phyloP scores from a whole-genome alignment of 1,284 basidiomycete genomes.

The Thelephora terrestris region DNA sequence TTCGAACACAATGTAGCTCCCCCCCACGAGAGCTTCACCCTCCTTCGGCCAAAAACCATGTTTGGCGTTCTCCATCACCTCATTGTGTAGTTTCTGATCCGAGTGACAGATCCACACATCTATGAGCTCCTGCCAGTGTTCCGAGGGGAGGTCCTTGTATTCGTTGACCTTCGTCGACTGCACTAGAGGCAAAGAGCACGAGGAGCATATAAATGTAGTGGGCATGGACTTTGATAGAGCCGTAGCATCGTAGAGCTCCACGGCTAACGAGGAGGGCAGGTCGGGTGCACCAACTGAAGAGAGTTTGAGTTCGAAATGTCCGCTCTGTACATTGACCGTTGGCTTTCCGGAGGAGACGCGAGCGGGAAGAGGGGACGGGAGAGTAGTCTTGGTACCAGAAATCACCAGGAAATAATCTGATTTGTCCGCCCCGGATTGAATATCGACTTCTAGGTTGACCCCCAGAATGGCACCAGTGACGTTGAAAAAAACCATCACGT shows the following conservation, averaged over 20 bases:
- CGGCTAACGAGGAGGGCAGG: neutral
- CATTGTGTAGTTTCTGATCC: constrained; percentile 73
- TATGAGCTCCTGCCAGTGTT: constrained; percentile 94
- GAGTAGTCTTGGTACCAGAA: constrained; percentile 29
- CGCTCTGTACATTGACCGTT: constrained; percentile 7
- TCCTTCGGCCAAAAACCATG: constrained; percentile 72
- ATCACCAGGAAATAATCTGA: constrained; percentile 45
- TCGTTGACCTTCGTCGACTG: constrained; percentile 34
- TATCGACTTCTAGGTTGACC: constrained; percentile 49
- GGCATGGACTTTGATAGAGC: constrained; percentile 45
- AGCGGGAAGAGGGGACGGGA: constrained; percentile 20
- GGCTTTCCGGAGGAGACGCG: neutral
- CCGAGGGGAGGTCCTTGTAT: constrained; percentile 85
- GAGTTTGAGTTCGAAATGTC: constrained; percentile 14
- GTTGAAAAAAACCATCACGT: constrained; percentile 60
- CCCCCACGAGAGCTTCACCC: constrained; percentile 72
- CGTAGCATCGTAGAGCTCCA: constrained; percentile 55
- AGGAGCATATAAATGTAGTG: constrained; percentile 58
- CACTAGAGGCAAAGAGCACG: constrained; percentile 67
- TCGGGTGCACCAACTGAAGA: neutral
- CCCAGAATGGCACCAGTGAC: constrained; percentile 36
- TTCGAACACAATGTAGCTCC: constrained; percentile 76
- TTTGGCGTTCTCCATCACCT: constrained; percentile 53
- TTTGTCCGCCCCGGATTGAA: constrained; percentile 48
- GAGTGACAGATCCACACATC: constrained; percentile 98